phyloP scores from a whole-genome alignment of 139 green algal species.

The Chlorella sp. region DNA sequence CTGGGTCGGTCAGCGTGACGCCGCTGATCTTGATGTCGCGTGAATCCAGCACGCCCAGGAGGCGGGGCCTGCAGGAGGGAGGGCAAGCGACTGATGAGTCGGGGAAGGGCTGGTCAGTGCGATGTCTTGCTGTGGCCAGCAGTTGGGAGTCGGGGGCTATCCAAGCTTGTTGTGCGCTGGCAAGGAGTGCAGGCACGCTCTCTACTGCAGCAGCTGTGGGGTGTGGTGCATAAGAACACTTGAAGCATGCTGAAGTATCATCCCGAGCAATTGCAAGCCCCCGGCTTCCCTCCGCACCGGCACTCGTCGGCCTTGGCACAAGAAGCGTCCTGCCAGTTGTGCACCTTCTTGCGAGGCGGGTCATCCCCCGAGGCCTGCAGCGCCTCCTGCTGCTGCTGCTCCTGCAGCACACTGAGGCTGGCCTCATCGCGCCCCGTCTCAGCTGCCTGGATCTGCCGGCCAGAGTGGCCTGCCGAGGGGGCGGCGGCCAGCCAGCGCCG shows the following conservation, averaged over 20 bases:
- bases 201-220: too few species aligned
- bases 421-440: not conserved
- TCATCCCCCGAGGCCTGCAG: not conserved
- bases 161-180: too few species aligned
- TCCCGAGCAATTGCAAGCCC: too few species aligned
- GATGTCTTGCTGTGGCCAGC: too few species aligned
- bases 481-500: not conserved
- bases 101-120: too few species aligned
- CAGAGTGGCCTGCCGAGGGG: not conserved
- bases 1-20: conserved; percentile 20
- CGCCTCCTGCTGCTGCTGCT: not conserved
- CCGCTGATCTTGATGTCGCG: not conserved
- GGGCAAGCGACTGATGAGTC: too few species aligned
- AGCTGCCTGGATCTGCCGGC: not conserved
- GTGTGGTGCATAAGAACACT: too few species aligned
- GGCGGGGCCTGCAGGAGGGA: conserved; percentile 33
- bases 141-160: too few species aligned
- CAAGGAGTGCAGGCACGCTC: too few species aligned
- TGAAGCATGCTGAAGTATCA: too few species aligned
- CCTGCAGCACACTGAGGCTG: not conserved
- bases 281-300: not conserved
- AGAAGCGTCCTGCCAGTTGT: conserved; percentile 22
- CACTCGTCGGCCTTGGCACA: not conserved
- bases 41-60: conserved; percentile 28
- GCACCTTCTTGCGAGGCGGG: not conserved